Evolutionary conservation across 352 stramenopile species (phyloP), one percentile per base, ranked within the genome.

Genomic region (Phytophthora sp.): DNA sequence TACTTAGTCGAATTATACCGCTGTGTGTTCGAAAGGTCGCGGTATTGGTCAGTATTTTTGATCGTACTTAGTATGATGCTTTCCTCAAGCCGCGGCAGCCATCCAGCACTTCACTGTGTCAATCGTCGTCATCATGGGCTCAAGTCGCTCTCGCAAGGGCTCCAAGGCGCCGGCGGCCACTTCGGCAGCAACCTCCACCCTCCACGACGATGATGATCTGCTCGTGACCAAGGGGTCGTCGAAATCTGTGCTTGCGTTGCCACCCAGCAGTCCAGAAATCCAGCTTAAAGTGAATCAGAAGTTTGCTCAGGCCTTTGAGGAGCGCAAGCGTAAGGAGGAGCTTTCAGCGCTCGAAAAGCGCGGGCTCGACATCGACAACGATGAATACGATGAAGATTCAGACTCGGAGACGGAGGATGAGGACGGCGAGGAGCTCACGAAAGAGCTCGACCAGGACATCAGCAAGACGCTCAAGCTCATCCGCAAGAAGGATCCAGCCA

Each of bases 381-480:
- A 79, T 39, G 74, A n/a, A n/a, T n/a, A 88, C 52, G 81, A 90
- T 15, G 77, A 86, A 21, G 77, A 89, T 21, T 91, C 79, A 0
- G 83, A 91, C 18, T 93, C 84, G 6, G 88, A 96, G 72, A 89
- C 83, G 4, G 88, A 95, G 57, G 86, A 95, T 56, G 86, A 95
- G 60, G 88, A 96, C 56, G 88, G 82, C 31, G 86, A 94, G 56
- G 75, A 92, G 56, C 76, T 96, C 24, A 94, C 86, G 24, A 55
- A 47, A 24, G 80, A 86, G 42, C 52, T 96, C 60, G 88, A 96
- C 52, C 74, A 69, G 7, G 86, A 94, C 49, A 96, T 96, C 51
- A 76, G 63, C 54, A 87, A 88, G 72, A 96, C 88, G 55, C 71
- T 99, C 18, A 87, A 90, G 44, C 83, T 97, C 18, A 93, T 99